A percentile compares a stretch with the other conserved stretches of the same genome.
phyloP scores from a whole-genome alignment of 345 rosid genomes.

The Gossypium bickii region DNA sequence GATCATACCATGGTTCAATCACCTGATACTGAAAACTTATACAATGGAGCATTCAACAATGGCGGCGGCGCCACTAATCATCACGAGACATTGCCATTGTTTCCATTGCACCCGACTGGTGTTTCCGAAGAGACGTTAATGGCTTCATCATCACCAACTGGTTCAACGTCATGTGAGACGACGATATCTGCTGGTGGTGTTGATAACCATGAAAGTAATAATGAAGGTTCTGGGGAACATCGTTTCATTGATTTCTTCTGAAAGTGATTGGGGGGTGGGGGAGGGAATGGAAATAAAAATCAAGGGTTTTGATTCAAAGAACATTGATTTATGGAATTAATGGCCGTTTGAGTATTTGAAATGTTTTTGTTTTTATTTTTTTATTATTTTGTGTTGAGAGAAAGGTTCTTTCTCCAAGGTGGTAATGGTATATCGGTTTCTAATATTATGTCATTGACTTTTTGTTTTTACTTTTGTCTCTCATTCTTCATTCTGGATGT shows the following conservation, averaged over 20 bases:
- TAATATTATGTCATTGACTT: neutral
- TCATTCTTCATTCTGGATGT: neutral
- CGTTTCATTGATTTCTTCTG: conserved; percentile 15
- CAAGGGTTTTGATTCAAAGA: neutral
- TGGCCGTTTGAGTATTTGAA: neutral
- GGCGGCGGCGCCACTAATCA: conserved; percentile 16
- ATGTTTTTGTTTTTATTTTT: neutral
- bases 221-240: neutral
- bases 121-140: conserved; percentile 16
- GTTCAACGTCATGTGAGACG: conserved; percentile 17
- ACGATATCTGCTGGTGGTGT: neutral
- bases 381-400: neutral
- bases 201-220: neutral
- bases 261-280: neutral
- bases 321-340: neutral
- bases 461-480: neutral
- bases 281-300: neutral
- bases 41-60: neutral
- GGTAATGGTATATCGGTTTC: neutral
- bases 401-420: neutral
- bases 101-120: conserved; percentile 52
- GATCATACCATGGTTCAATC: conserved; percentile 5
- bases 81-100: conserved; percentile 43
- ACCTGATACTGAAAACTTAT: neutral
- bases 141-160: conserved; percentile 4